phyloP scores from a whole-genome alignment of 2,329 filamentous ascomycete species.

The Mycogone perniciosa region DNA sequence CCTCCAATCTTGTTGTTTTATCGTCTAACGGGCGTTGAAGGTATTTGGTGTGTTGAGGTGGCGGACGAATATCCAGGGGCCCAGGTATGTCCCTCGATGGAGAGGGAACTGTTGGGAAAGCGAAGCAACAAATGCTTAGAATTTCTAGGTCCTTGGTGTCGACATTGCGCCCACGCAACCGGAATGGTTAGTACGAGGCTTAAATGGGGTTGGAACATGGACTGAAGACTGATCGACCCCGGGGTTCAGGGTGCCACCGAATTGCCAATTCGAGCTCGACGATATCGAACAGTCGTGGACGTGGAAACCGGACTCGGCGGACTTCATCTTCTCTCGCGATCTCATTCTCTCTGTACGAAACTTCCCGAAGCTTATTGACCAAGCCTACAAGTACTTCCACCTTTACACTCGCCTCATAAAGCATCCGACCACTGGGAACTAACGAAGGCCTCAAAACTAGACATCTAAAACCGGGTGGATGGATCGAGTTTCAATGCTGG shows the following conservation, averaged over 20 bases:
- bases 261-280: constrained; percentile 32
- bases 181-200: constrained; percentile 15
- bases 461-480: constrained; percentile 29
- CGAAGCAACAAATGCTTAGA: neutral
- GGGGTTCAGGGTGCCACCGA: constrained; percentile 27
- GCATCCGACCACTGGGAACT: neutral
- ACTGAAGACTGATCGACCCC: neutral
- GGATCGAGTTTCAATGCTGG: constrained; percentile 28
- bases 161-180: constrained; percentile 22
- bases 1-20: neutral
- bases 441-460: constrained; percentile 2
- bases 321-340: constrained; percentile 30
- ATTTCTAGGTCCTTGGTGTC: constrained; percentile 18
- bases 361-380: constrained; percentile 27
- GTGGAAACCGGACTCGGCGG: constrained; percentile 30
- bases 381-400: constrained; percentile 26
- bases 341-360: constrained; percentile 24
- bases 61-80: constrained; percentile 30
- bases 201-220: neutral
- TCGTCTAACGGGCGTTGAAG: constrained; percentile 7
- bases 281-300: constrained; percentile 31
- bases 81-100: constrained; percentile 10
- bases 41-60: constrained; percentile 31
- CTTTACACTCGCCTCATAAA: neutral
- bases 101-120: neutral